Conservation (phyloP, 805 yeast species). For the Scheffersomyces coipomensis region DNA sequence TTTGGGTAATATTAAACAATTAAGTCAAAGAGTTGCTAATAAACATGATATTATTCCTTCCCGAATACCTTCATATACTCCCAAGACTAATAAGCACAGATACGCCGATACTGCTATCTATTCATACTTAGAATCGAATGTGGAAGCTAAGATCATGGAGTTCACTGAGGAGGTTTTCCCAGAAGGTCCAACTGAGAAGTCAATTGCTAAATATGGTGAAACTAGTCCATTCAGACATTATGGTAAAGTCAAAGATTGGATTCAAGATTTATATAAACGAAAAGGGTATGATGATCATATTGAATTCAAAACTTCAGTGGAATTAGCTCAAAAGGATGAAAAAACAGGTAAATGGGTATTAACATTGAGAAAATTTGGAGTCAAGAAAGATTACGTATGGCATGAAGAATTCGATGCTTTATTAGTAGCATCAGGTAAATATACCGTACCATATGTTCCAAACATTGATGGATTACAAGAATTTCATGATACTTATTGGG, state of each 20-base stretch:
- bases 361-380: slow-evolving; percentile 17
- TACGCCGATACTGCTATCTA: slow-evolving; percentile 21
- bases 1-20: slow-evolving; percentile 10
- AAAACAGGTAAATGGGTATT: slow-evolving; percentile 15
- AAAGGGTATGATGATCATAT: slow-evolving; percentile 20
- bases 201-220: slow-evolving; percentile 14
- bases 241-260: slow-evolving; percentile 14
- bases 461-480: slow-evolving; percentile 38
- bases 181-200: slow-evolving; percentile 7
- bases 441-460: slow-evolving; percentile 47
- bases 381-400: slow-evolving; percentile 23
- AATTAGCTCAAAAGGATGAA: slow-evolving; percentile 19
- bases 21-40: slow-evolving; percentile 9
- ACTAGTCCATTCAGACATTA: slow-evolving; percentile 20
- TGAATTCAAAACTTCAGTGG: slow-evolving; percentile 22
- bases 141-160: slow-evolving; percentile 20
- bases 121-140: slow-evolving; percentile 20
- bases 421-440: slow-evolving; percentile 48
- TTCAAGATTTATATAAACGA: slow-evolving; percentile 16
- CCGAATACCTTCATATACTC: slow-evolving; percentile 13
- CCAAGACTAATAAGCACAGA: slow-evolving; percentile 13
- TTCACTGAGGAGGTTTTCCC: slow-evolving; percentile 21
- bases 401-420: slow-evolving; percentile 39
- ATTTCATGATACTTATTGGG: slow-evolving; percentile 25
- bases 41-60: slow-evolving; percentile 12